phyloP scores from a whole-genome alignment of 352 stramenopile genomes.

The Phytophthora aleatoria region DNA sequence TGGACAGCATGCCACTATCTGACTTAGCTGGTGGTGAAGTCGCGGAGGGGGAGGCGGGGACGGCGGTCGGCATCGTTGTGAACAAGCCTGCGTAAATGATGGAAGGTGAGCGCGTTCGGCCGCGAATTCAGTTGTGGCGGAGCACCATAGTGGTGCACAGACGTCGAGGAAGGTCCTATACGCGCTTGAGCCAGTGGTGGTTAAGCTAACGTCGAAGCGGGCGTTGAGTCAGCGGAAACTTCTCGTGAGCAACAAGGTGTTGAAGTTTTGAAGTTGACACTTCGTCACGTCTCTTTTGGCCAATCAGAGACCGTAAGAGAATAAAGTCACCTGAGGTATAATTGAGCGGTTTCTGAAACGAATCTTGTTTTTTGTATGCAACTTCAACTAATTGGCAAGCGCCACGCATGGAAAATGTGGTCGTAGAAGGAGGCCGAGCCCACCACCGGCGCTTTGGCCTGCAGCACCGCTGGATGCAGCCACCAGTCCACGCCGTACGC shows the following conservation, averaged over 20 bases:
- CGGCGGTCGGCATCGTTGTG: neutral
- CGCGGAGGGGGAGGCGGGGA: neutral
- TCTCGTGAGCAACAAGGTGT: constrained; percentile 5
- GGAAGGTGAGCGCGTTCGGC: constrained; percentile 5
- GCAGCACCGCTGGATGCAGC: constrained; percentile 45
- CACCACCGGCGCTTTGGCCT: constrained; percentile 48
- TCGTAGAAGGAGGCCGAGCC: constrained; percentile 88
- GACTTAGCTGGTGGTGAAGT: constrained; percentile 2
- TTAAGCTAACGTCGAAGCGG: neutral
- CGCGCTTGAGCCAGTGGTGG: neutral
- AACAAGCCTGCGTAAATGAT: constrained; percentile 1
- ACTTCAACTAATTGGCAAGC: constrained; percentile 24
- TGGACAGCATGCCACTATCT: constrained; percentile 1
- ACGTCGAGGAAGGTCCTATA: too few relatives aligned
- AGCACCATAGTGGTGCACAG: neutral
- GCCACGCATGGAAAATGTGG: constrained; percentile 77
- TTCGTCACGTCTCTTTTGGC: constrained; percentile 1
- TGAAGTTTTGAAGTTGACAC: constrained; percentile 27
- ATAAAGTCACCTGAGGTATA: too few relatives aligned
- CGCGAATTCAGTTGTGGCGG: constrained; percentile 18
- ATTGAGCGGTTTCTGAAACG: neutral
- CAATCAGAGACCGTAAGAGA: constrained; percentile 2
- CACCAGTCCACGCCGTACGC: constrained; percentile 89
- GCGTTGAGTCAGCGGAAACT: constrained; percentile 12
- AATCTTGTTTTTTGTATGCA: constrained; percentile 9